Conservation (phyloP, 2,329 filamentous ascomycete species). For the Ophiostoma sp. region DNA sequence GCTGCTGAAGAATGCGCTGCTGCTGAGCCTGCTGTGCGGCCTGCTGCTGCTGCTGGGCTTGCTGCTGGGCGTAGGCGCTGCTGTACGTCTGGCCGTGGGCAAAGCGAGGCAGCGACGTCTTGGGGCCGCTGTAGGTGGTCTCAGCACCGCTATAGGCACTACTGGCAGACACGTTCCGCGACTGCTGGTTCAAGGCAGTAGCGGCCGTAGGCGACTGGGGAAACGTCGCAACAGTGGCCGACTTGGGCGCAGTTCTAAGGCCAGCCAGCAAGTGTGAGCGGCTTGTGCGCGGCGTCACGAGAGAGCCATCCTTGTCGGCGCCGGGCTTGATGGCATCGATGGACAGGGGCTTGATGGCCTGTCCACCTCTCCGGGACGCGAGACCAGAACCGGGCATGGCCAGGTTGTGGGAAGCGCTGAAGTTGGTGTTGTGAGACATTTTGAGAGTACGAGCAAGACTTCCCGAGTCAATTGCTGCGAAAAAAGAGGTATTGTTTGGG, state of each 20-base stretch:
- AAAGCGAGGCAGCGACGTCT: slow-evolving; percentile 50
- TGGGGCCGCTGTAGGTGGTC: slow-evolving; percentile 45
- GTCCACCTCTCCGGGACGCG: slow-evolving; percentile 75
- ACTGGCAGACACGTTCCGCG: slow-evolving; percentile 41
- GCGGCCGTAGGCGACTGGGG: slow-evolving; percentile 38
- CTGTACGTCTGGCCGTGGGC: slow-evolving; percentile 31
- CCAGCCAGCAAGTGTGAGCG: slow-evolving; percentile 91
- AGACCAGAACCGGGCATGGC: slow-evolving; percentile 74
- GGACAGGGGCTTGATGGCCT: slow-evolving; percentile 84
- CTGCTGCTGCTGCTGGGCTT: slow-evolving; percentile 31
- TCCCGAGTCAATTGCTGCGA: slow-evolving; percentile 61
- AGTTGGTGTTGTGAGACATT: slow-evolving; percentile 89
- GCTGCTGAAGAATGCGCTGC: slow-evolving; percentile 4
- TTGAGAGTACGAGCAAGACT: slow-evolving; percentile 64
- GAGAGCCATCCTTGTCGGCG: slow-evolving; percentile 60
- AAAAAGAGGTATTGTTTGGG: background rate
- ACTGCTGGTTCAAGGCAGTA: slow-evolving; percentile 36
- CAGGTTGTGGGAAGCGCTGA: slow-evolving; percentile 64
- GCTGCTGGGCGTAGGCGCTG: slow-evolving; percentile 30
- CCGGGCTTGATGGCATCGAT: slow-evolving; percentile 67
- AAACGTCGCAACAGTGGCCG: slow-evolving; percentile 64
- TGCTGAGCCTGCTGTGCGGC: slow-evolving; percentile 6
- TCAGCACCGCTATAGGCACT: slow-evolving; percentile 44
- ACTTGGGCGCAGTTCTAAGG: slow-evolving; percentile 89
- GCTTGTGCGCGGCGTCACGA: slow-evolving; percentile 83